Conservation (phyloP, 805 yeast genomes). For the Candida nonsorbophila region DNA sequence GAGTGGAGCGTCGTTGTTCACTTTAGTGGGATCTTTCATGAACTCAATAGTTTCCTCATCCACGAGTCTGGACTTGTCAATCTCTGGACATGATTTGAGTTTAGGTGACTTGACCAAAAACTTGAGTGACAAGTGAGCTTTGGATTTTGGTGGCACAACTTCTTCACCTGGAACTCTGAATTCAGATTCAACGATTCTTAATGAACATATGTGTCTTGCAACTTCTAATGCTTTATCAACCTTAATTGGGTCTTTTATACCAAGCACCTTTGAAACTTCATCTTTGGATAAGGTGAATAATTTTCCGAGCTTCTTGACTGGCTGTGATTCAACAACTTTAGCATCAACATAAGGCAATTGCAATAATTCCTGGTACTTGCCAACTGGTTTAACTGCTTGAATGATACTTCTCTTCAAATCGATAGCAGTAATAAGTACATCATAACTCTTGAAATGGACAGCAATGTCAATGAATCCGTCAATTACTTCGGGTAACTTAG, state of each 20-base stretch:
- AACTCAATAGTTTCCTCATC: conserved; percentile 64
- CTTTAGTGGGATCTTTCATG: conserved; percentile 64
- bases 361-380: conserved; percentile 56
- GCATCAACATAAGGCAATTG: conserved; percentile 76
- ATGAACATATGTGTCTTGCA: conserved; percentile 62
- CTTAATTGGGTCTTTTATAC: conserved; percentile 42
- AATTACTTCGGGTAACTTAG: conserved; percentile 61
- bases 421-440: conserved; percentile 52
- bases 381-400: conserved; percentile 64
- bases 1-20: conserved; percentile 63
- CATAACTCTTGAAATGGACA: conserved; percentile 68
- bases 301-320: conserved; percentile 64
- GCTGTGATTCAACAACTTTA: conserved; percentile 35
- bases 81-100: conserved; percentile 51
- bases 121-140: conserved; percentile 70
- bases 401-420: conserved; percentile 66
- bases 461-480: conserved; percentile 78
- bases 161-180: conserved; percentile 87
- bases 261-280: conserved; percentile 47
- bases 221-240: conserved; percentile 46
- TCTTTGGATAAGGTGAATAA: conserved; percentile 56
- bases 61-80: conserved; percentile 34
- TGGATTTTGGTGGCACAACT: conserved; percentile 62
- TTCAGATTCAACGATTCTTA: conserved; percentile 63
- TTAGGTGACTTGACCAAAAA: conserved; percentile 70